These are phyloP conservation scores for Zygosaccharomyces pseudobailii DNA, from an alignment of 1,139 yeast species.

Conservation along the genomic window DNA sequence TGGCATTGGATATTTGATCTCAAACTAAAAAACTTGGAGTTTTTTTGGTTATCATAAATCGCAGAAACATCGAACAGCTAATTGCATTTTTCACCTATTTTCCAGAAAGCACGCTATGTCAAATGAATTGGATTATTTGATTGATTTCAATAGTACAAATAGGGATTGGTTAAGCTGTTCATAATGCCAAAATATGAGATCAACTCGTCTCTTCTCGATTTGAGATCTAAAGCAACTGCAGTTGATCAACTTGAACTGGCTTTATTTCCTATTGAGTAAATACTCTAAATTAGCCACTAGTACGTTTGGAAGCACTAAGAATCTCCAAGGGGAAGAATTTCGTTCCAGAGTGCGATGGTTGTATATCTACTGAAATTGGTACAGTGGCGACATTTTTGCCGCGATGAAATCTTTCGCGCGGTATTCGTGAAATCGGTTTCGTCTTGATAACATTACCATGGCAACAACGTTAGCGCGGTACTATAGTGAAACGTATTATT, in stretches of 20 bases:
- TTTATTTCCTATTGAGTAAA: neutral
- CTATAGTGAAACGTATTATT: neutral
- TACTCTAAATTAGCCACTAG: neutral
- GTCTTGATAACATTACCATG: neutral
- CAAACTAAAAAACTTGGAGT: neutral
- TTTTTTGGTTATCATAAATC: neutral
- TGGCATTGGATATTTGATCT: neutral
- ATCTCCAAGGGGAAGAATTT: neutral
- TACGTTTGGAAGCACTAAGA: neutral
- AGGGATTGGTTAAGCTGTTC: neutral
- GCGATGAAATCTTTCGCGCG: neutral
- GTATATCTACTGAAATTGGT: neutral
- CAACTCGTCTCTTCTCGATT: no score
- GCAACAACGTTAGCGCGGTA: neutral
- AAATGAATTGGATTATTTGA: neutral
- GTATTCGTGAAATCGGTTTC: neutral
- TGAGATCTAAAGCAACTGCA: neutral
- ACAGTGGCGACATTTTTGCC: neutral
- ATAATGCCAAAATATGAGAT: neutral
- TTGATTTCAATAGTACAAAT: no score
- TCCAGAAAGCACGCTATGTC: neutral
- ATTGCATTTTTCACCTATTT: neutral
- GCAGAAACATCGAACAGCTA: neutral
- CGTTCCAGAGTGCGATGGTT: neutral
- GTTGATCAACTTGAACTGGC: neutral